These are phyloP conservation scores for Mycena albidolilacea DNA, from an alignment of 768 basidiomycete genomes.

Conservation along the genomic window DNA sequence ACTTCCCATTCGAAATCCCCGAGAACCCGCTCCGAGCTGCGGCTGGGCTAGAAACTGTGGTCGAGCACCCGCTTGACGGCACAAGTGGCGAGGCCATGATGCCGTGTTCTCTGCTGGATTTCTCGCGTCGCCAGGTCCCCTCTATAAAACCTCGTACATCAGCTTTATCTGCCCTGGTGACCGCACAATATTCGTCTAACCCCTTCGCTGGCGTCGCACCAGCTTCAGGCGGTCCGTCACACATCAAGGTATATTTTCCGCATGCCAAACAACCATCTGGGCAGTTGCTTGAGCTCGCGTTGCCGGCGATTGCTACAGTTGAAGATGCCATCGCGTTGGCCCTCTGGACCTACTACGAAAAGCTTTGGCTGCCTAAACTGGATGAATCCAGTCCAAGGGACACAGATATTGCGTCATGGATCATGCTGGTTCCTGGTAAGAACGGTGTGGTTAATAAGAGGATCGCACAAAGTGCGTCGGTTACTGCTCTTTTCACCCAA, in stretches of 20 bases:
- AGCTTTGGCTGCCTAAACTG: conserved; percentile 68
- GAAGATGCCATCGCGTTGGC: conserved; percentile 84
- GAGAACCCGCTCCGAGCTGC: conserved; percentile 34
- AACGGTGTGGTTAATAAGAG: conserved; percentile 32
- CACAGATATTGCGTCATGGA: conserved; percentile 24
- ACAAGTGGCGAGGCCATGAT: neutral
- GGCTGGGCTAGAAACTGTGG: conserved; percentile 20
- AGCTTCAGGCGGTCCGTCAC: neutral
- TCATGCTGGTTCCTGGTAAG: conserved; percentile 32
- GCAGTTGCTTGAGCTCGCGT: conserved; percentile 63
- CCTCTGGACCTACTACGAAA: conserved; percentile 78
- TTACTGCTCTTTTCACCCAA: neutral
- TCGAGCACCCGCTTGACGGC: conserved; percentile 17
- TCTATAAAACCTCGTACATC: conserved; percentile 52
- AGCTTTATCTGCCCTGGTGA: conserved; percentile 69
- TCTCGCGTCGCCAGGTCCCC: conserved; percentile 54
- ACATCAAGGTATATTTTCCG: conserved; percentile 75
- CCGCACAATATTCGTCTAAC: conserved; percentile 62
- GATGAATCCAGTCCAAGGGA: conserved; percentile 50
- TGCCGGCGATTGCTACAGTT: conserved; percentile 75
- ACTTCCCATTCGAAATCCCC: conserved; percentile 20
- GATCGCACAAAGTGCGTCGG: conserved; percentile 30
- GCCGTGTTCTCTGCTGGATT: conserved; percentile 40
- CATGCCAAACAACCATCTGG: conserved; percentile 61
- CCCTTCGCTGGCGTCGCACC: conserved; percentile 58